These are phyloP conservation scores for Paramecium caudatum DNA, from an alignment of 73 alveolate genomes.

Conservation along the genomic window DNA sequence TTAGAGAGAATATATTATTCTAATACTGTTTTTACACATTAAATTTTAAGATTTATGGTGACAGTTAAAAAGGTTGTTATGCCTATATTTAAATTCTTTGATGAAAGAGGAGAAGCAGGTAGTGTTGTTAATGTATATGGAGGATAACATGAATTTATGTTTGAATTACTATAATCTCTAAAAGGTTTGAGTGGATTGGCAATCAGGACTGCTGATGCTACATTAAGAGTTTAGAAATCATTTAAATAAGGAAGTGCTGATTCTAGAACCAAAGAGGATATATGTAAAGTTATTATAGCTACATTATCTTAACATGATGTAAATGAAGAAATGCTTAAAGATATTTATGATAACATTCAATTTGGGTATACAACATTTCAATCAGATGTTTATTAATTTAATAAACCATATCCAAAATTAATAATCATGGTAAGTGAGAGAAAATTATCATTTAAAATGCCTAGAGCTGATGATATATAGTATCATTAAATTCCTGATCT, in stretches of 20 bases:
- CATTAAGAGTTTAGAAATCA: neutral
- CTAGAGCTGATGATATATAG: slow-evolving; percentile 54
- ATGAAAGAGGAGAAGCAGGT: slow-evolving; percentile 52
- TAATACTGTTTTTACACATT: slow-evolving; percentile 23
- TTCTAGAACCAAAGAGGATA: slow-evolving; percentile 47
- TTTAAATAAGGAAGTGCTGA: slow-evolving; percentile 31
- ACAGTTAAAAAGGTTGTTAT: neutral
- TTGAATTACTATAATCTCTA: slow-evolving; percentile 29
- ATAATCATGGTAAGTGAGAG: slow-evolving; percentile 60
- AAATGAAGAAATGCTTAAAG: slow-evolving; percentile 8
- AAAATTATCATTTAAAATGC: slow-evolving; percentile 30
- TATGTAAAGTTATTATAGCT: slow-evolving; percentile 1
- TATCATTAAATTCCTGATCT: slow-evolving; percentile 59
- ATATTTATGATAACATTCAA: slow-evolving; percentile 12
- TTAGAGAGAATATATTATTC: slow-evolving; percentile 40
- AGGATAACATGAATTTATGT: slow-evolving; percentile 55
- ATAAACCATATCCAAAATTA: slow-evolving; percentile 34
- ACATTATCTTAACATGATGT: slow-evolving; percentile 29
- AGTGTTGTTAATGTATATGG: slow-evolving; percentile 50
- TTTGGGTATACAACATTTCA: slow-evolving; percentile 17
- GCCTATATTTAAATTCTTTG: slow-evolving; percentile 5
- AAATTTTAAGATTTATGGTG: slow-evolving; percentile 24
- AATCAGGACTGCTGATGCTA: slow-evolving; percentile 37
- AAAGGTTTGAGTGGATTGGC: slow-evolving; percentile 25
- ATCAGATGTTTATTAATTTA: neutral